Evolutionary conservation across 805 yeast genomes (phyloP).

Genomic region (Wickerhamomyces chaumierensis): DNA sequence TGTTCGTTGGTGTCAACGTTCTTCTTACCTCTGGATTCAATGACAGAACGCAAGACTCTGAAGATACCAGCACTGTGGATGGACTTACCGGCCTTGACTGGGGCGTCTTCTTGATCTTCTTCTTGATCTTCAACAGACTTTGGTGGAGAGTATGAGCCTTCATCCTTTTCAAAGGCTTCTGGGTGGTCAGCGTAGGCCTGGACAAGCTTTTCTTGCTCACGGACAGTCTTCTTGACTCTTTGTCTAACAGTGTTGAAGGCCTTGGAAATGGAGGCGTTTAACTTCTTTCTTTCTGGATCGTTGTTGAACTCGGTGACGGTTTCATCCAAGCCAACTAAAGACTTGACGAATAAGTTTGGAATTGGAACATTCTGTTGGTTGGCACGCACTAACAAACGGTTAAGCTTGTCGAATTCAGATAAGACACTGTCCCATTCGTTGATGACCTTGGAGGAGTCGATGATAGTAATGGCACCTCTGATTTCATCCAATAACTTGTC

Average conservation of each 20-base stretch:
- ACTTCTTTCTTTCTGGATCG: constrained; percentile 48
- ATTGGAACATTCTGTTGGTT: constrained; percentile 66
- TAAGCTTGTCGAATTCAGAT: constrained; percentile 68
- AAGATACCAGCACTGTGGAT: constrained; percentile 35
- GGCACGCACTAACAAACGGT: constrained; percentile 54
- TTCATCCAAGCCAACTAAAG: constrained; percentile 64
- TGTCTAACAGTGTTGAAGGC: constrained; percentile 83
- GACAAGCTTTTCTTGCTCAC: constrained; percentile 53
- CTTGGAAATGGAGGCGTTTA: constrained; percentile 73
- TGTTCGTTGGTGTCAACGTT: constrained; percentile 80
- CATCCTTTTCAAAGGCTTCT: constrained; percentile 56
- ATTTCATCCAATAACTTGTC: constrained; percentile 89
- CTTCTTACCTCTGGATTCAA: constrained; percentile 93
- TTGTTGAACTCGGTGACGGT: constrained; percentile 40
- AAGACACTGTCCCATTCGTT: constrained; percentile 74
- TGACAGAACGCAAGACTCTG: constrained; percentile 57
- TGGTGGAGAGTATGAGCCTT: constrained; percentile 9
- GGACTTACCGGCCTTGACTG: constrained; percentile 21
- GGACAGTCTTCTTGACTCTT: constrained; percentile 70
- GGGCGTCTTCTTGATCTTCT: constrained; percentile 20
- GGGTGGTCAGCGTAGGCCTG: constrained; percentile 58
- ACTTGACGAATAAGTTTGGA: constrained; percentile 62
- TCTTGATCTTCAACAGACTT: constrained; percentile 17
- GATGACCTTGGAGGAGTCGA: constrained; percentile 56
- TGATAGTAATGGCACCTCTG: constrained; percentile 48